These are phyloP conservation scores for Kalmusia sp. DNA, from an alignment of 2,329 filamentous ascomycete genomes.

Conservation along the genomic window DNA sequence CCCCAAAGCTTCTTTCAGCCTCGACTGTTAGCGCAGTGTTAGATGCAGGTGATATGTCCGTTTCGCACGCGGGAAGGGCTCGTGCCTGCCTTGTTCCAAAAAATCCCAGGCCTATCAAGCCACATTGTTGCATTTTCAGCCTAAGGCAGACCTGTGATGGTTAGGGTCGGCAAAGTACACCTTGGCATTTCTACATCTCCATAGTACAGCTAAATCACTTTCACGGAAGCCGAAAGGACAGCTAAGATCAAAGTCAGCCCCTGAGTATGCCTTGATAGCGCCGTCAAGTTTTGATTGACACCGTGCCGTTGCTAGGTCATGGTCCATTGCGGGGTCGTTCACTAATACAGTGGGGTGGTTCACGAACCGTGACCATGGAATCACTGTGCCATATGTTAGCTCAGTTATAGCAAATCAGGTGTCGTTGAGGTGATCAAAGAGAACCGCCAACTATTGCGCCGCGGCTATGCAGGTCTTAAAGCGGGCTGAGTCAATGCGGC, in stretches of 20 bases:
- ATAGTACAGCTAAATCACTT: too few species aligned
- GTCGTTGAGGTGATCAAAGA: background rate
- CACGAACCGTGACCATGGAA: background rate
- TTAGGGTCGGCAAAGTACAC: background rate
- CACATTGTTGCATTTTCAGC: constrained; percentile 5
- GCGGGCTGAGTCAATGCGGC: constrained; percentile 2
- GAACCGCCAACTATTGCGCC: background rate
- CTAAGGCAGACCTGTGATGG: constrained; percentile 8
- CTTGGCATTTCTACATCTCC: background rate
- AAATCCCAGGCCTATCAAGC: constrained; percentile 8
- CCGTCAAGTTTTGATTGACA: background rate
- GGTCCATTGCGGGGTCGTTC: constrained; percentile 2
- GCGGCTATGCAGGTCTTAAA: constrained; percentile 6
- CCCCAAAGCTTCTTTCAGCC: background rate
- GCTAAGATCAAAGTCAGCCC: background rate
- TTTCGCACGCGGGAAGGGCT: background rate
- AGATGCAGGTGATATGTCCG: background rate
- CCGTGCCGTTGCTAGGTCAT: background rate
- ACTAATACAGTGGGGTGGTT: background rate
- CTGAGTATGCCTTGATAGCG: constrained; percentile 7
- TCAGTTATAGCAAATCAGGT: background rate
- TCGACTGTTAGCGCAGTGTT: background rate
- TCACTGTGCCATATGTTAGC: background rate
- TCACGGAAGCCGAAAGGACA: background rate
- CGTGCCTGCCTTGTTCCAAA: constrained; percentile 9